Base-by-base conservation (phyloP, 2,329 filamentous ascomycete species). In the Diaporthe sp. region DNA sequence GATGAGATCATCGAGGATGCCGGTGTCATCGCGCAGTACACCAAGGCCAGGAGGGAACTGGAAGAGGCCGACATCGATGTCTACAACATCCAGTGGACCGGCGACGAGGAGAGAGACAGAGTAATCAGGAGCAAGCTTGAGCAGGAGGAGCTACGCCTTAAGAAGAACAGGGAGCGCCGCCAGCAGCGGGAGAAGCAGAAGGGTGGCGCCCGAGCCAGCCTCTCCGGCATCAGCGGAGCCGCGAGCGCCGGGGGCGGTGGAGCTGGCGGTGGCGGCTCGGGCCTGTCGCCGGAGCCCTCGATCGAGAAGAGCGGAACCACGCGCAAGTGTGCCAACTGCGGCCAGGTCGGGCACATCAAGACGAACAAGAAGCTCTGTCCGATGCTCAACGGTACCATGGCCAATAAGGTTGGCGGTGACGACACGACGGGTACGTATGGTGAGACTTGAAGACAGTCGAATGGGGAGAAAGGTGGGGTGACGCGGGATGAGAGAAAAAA, bases 321-420 rank as follows among this genome's bases (percentile, higher is more conserved):
- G 46, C 91, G 97, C 80, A 98, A 98, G 87, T 99, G 97, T 86
- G 97, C 97, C 79, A 98, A 98, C 84, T 99, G 97, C 86, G 97
- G 97, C 70, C 94, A 97, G 84, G 94, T 98, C 73, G 97, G 97
- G 44, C 97, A 99, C 82, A 99, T 99, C 88, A 98, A 98, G 86
- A 98, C 96, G 65, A 98, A 98, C 88, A 98, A 98, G 87, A 98
- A 98, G 95, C 37, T 77, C 2, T 77, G 76, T 22, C 76, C 76
- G 4, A 71, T 77, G 75, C 76, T 77, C 46, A 77, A 77, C 42
- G 76, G 76, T 3, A 76, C 76, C 53, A 77, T 77, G 74, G 67
- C 71, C 17, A 72, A 46, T 49, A 74, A 76, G 34, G 58, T 72
- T 15, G 68, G 53, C 53, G 72, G 71, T 3, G 71, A 76, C 37